phyloP scores from a whole-genome alignment of 2,329 filamentous ascomycete species.

The Scolecobasidium constrictum region DNA sequence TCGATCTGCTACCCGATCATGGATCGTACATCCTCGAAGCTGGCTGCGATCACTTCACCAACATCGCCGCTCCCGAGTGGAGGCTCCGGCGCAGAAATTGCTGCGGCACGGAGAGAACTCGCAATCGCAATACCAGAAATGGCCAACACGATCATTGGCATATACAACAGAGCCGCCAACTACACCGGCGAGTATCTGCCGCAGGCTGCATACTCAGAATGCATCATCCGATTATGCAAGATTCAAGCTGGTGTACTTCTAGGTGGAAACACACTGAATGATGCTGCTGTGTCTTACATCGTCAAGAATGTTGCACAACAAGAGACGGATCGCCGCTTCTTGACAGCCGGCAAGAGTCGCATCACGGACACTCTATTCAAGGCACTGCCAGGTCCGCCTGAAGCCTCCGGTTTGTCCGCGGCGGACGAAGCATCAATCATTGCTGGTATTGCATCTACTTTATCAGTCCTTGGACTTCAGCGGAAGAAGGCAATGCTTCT shows the following conservation, averaged over 20 bases:
- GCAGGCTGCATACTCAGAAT: slow-evolving; percentile 60
- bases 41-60: neutral
- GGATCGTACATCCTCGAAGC: slow-evolving; percentile 30
- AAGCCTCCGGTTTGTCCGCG: slow-evolving; percentile 51
- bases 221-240: slow-evolving; percentile 62
- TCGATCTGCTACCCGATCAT: slow-evolving; percentile 39
- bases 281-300: slow-evolving; percentile 40
- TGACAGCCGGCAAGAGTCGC: slow-evolving; percentile 37
- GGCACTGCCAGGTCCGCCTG: slow-evolving; percentile 53
- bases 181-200: slow-evolving; percentile 58
- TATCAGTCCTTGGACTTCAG: slow-evolving; percentile 67
- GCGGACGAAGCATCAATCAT: slow-evolving; percentile 70
- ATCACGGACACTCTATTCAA: slow-evolving; percentile 57
- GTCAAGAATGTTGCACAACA: slow-evolving; percentile 21
- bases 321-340: slow-evolving; percentile 25
- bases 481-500: slow-evolving; percentile 88
- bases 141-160: slow-evolving; percentile 59
- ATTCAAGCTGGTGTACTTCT: slow-evolving; percentile 57
- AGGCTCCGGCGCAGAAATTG: slow-evolving; percentile 9
- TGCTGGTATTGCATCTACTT: slow-evolving; percentile 76
- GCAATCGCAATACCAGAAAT: slow-evolving; percentile 59
- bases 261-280: slow-evolving; percentile 51
- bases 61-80: slow-evolving; percentile 10
- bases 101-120: slow-evolving; percentile 31
- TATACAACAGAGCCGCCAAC: slow-evolving; percentile 58